Conservation (phyloP, 495 filamentous ascomycete genomes). For the Mycothermus thermophilus region DNA sequence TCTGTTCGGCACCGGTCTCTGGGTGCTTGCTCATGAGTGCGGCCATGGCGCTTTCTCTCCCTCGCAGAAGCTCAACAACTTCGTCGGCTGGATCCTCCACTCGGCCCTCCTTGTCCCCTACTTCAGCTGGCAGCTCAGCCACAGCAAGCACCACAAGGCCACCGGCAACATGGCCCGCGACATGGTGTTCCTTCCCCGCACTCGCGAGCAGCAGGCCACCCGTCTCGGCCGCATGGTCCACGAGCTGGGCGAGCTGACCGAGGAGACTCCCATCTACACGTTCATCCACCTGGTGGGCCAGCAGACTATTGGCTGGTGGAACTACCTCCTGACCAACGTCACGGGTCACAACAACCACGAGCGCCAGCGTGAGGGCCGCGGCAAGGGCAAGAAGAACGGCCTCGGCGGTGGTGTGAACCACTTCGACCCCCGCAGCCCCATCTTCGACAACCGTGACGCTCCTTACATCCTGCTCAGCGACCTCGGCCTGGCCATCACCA, state of each 20-base stretch:
- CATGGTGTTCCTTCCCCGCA: conserved; percentile 93
- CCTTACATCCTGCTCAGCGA: conserved; percentile 75
- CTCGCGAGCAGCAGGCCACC: conserved; percentile 58
- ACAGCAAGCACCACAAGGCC: conserved; percentile 91
- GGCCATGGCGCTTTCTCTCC: conserved; percentile 79
- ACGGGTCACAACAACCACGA: conserved; percentile 92
- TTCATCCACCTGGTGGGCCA: conserved; percentile 57
- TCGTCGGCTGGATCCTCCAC: conserved; percentile 75
- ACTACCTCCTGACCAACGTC: conserved; percentile 77
- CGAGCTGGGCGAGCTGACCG: conserved; percentile 72
- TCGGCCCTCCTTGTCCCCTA: conserved; percentile 73
- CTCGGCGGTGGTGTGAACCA: conserved; percentile 76
- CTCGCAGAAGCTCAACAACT: conserved; percentile 67
- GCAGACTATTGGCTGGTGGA: conserved; percentile 80
- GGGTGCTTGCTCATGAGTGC: conserved; percentile 81
- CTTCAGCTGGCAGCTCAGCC: conserved; percentile 88
- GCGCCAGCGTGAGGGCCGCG: conserved; percentile 67
- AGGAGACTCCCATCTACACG: conserved; percentile 87
- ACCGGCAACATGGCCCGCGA: conserved; percentile 92
- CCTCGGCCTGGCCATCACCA: conserved; percentile 52
- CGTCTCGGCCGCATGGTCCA: conserved; percentile 56
- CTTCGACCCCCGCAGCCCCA: conserved; percentile 72
- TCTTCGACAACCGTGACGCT: conserved; percentile 83
- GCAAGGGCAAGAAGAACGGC: conserved; percentile 82
- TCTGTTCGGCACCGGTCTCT: conserved; percentile 63